A percentile compares a stretch with the other conserved stretches of the same genome.
phyloP scores from a whole-genome alignment of 1,139 yeast species.

The Spathaspora sp. region DNA sequence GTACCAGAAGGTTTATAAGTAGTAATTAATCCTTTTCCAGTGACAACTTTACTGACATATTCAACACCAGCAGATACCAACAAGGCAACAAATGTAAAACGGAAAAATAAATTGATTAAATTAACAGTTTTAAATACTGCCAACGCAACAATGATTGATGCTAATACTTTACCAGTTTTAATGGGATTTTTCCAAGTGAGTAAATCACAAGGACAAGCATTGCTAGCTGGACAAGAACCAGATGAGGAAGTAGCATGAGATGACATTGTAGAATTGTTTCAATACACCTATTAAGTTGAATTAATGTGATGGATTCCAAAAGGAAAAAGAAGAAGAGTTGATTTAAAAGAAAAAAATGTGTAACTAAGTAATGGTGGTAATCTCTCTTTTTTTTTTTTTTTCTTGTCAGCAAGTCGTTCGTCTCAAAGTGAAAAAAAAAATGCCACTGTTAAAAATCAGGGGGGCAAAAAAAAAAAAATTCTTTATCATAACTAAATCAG shows the following conservation, averaged over 20 bases:
- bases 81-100: slow-evolving; percentile 46
- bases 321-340: background rate
- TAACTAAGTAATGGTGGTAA: too few species aligned
- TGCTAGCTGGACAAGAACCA: background rate
- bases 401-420: background rate
- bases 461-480: background rate
- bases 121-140: slow-evolving; percentile 68
- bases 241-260: background rate
- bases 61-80: slow-evolving; percentile 66
- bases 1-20: slow-evolving; percentile 53
- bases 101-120: slow-evolving; percentile 67
- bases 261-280: background rate
- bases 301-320: background rate
- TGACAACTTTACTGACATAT: slow-evolving; percentile 61
- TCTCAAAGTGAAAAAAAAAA: background rate
- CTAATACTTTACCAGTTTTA: slow-evolving; percentile 76
- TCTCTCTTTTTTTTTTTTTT: background rate
- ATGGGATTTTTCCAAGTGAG: slow-evolving; percentile 85
- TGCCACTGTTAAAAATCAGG: background rate
- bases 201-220: slow-evolving; percentile 27
- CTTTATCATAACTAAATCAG: background rate
- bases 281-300: background rate
- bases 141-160: slow-evolving; percentile 57
- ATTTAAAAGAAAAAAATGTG: background rate
- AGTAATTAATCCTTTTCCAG: slow-evolving; percentile 73